Evolutionary conservation across 2,329 filamentous ascomycete genomes (phyloP), one percentile per base, ranked within the genome.

Genomic region (Neofusicoccum umdonicola): DNA sequence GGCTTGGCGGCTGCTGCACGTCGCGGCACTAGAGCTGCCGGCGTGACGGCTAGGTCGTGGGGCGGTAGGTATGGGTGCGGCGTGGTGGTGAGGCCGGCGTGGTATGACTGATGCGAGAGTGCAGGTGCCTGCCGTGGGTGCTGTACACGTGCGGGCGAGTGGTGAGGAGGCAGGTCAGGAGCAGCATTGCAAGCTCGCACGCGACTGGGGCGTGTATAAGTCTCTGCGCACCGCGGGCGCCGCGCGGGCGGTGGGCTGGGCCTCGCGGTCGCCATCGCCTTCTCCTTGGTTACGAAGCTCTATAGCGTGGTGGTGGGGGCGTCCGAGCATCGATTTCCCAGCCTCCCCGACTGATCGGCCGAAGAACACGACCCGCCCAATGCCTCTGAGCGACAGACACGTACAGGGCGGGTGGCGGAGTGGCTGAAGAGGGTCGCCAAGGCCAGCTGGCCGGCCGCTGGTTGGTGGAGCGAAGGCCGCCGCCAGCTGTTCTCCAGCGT

Each of bases 231-330:
- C 41, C 17, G 41, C 13, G 15, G 57, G 34, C 41, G 44, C 44
- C 27, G 56, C 41, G 56, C 56, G 27, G 57, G 35, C 57, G 44
- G 54, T 44, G 57, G 57, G 57, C 57, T 61, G 57, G 57, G 57
- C 42, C 57, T 50, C 42, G 19, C 19, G 39, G 37, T 58, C 39
- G 54, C 57, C 45, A 61, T 50, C 19, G 57, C 44, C 57, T 39
- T 47, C 57, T 47, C 44, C 44, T 47, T 47, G 45, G 42, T 47
- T 61, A 50, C 57, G 57, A 61, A 22, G 31, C 41, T 50, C 42
- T 61, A 50, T 61, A 61, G 57, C 57, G 57, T 37, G 42, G 39
- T 35, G 42, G 62, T 63, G 48, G 61, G 50, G 48, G 58, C 47
- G 58, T 45, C 62, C 31, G 39, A 42, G 41, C 57, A 50, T 31